Evolutionary conservation across 768 basidiomycete species (phyloP), one percentile per base, ranked within the genome.

Genomic region (Naematelia aurantialba): DNA sequence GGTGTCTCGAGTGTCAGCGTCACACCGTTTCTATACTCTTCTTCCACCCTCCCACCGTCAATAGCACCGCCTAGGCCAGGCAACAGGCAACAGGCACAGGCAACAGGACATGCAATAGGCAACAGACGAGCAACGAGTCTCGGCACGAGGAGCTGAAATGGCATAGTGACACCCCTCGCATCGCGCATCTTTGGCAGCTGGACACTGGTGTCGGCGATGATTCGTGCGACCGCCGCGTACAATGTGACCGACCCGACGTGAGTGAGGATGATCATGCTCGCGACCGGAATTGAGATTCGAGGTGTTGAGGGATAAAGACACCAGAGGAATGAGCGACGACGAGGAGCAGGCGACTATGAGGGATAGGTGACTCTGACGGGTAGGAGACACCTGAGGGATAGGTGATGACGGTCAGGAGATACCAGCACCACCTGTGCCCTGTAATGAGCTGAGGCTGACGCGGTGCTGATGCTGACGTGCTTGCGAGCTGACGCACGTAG

Each of bases 151-250:
- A 51, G 12, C 27, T 19, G 44, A 19, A n/a, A n/a, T n/a, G n/a
- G n/a, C n/a, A n/a, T 78, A 94, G 94, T 99, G 11, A 92, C 90
- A 5, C 78, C 82, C 17, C 82, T 98, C 19, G 89, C 93, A 65
- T 88, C 89, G 34, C 83, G 94, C 47, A 89, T 91, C 3, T 96
- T 96, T 73, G 93, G 84, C 0, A 82, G 85, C 1, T 99, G 94
- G 94, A 97, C 93, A 0, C 76, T 94, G 52, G 86, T 88, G 3
- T 85, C 90, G 5, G 89, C 89, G 22, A 79, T 88, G 47, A 85
- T 98, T 50, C 85, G 94, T 31, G 79, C 82, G 49, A 92, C 92
- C 67, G 89, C 91, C 11, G 91, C 94, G 4, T 97, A 92, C 78
- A 81, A 97, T 73, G 88, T 97, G 65, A 80, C 85, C 58, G 81